Evolutionary conservation across 768 basidiomycete species (phyloP).

Genomic region (Botryobasidium botryosum): DNA sequence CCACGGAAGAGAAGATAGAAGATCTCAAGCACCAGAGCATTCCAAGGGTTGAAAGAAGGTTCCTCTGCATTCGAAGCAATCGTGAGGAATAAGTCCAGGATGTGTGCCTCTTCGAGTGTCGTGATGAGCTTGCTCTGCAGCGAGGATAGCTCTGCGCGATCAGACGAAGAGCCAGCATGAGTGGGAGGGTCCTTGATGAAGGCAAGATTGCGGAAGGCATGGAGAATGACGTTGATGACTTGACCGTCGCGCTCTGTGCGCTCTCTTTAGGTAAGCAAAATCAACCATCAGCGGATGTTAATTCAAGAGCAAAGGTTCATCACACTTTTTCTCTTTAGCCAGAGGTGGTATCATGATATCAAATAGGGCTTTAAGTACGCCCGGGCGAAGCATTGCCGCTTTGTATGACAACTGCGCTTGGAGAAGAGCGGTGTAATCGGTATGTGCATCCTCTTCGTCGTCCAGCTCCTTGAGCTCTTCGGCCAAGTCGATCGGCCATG

Average conservation of each 20-base stretch:
- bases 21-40: conserved; percentile 83
- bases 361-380: conserved; percentile 54
- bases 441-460: conserved; percentile 41
- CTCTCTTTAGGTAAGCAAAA: conserved; percentile 24
- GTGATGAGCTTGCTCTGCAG: conserved; percentile 66
- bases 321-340: conserved; percentile 37
- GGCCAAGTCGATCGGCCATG: conserved; percentile 95
- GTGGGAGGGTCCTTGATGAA: conserved; percentile 78
- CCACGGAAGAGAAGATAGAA: conserved; percentile 81
- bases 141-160: conserved; percentile 60
- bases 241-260: conserved; percentile 67
- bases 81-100: conserved; percentile 64
- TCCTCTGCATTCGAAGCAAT: conserved; percentile 70
- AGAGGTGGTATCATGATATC: conserved; percentile 64
- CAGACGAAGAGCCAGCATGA: conserved; percentile 52
- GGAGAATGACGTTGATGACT: conserved; percentile 72
- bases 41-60: conserved; percentile 68
- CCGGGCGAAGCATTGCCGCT: conserved; percentile 49
- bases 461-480: conserved; percentile 88
- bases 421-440: conserved; percentile 78
- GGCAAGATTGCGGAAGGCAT: conserved; percentile 83
- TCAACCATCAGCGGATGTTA: not conserved
- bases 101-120: conserved; percentile 50
- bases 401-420: conserved; percentile 83
- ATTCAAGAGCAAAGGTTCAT: not conserved